A percentile compares a stretch with the other conserved stretches of the same genome.
Conservation (phyloP, 495 filamentous ascomycete species). For the Hypoxylon lienhwacheense region DNA sequence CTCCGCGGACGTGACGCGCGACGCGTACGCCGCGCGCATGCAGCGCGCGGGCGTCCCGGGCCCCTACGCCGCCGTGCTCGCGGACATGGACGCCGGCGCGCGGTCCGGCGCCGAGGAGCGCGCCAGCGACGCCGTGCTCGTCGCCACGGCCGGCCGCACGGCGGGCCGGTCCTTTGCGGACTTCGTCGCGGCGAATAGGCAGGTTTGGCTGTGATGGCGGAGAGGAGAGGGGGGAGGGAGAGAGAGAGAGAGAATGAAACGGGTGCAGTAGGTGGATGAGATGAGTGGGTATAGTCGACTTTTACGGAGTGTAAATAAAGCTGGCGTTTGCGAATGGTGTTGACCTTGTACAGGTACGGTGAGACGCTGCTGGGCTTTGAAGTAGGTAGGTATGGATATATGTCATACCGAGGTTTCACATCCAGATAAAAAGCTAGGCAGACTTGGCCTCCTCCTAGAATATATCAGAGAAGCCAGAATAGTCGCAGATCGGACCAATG, state of each 20-base stretch:
- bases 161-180: constrained; percentile 34
- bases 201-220: neutral
- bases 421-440: neutral
- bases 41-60: constrained; percentile 38
- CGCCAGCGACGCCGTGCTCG: constrained; percentile 44
- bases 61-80: constrained; percentile 41
- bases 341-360: neutral
- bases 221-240: neutral
- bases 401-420: neutral
- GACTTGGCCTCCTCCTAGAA: neutral
- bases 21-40: constrained; percentile 28
- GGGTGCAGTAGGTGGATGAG: neutral
- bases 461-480: too few species aligned
- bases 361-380: neutral
- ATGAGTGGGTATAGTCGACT: too few species aligned
- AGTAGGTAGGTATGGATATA: neutral
- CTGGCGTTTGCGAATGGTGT: too few species aligned
- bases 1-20: constrained; percentile 8
- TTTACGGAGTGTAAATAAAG: too few species aligned
- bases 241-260: neutral
- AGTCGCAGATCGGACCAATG: too few species aligned
- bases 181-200: constrained; percentile 41
- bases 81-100: constrained; percentile 42
- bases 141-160: too few species aligned
- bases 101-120: constrained; percentile 45